Evolutionary conservation across 2,329 filamentous ascomycete species (phyloP).

Genomic region (Xylariales sp.): DNA sequence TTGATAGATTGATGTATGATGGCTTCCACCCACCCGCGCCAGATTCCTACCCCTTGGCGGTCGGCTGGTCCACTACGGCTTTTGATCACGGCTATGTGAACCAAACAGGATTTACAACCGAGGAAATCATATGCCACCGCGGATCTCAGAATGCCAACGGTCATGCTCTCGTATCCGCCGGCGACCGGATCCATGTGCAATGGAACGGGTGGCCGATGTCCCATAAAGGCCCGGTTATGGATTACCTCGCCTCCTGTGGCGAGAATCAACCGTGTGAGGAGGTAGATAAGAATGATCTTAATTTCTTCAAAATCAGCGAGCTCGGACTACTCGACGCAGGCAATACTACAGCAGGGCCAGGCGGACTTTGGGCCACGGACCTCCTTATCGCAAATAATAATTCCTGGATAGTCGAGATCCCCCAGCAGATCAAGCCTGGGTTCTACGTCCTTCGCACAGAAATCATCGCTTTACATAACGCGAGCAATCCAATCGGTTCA

Average conservation of each 20-base stretch:
- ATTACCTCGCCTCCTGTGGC: conserved; percentile 54
- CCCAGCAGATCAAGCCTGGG: conserved; percentile 56
- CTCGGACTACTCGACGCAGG: conserved; percentile 44
- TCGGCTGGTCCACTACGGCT: conserved; percentile 49
- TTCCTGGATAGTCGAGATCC: conserved; percentile 61
- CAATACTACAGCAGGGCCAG: conserved; percentile 44
- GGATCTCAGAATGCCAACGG: conserved; percentile 49
- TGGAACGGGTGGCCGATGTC: conserved; percentile 55
- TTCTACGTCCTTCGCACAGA: conserved; percentile 65
- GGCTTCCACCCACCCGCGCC: conserved; percentile 44
- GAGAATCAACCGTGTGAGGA: conserved; percentile 49
- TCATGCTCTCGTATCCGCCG: conserved; percentile 51
- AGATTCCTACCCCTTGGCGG: conserved; percentile 37
- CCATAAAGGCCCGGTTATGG: conserved; percentile 55
- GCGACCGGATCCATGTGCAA: conserved; percentile 52
- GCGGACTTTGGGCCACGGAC: conserved; percentile 52
- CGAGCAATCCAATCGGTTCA: conserved; percentile 55
- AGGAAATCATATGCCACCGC: conserved; percentile 56
- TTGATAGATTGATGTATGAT: conserved; percentile 44
- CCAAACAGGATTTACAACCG: conserved; percentile 49
- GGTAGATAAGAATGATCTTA: conserved; percentile 51
- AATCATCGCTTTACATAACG: conserved; percentile 63
- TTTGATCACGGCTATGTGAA: conserved; percentile 58
- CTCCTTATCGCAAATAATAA: conserved; percentile 62
- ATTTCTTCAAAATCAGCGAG: conserved; percentile 53